Evolutionary conservation across 2,329 filamentous ascomycete species (phyloP), one percentile per base, ranked within the genome.

Genomic region (Bipolaris cookei): DNA sequence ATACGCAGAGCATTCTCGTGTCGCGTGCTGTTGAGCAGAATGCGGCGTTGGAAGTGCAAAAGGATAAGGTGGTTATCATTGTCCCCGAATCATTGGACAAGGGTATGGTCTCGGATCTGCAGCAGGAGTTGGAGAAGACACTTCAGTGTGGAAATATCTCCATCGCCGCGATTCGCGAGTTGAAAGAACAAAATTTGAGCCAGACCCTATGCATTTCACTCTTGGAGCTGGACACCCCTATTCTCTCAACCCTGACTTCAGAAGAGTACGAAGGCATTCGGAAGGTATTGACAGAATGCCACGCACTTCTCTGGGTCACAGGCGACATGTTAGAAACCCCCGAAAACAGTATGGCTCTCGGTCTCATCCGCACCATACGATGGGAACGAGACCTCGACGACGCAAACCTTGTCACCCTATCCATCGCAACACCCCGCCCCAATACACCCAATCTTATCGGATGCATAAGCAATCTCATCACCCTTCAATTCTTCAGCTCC

Each of bases 1-100:
- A 48, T 39, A 48, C 45, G 14, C 45, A 48, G 21, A 48, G 45
- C 32, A 48, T 48, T 6, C 45, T 48, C 20, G 45, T 48, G 21
- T 38, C 45, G 21, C 45, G 45, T 13, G 45, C 45, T 16, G 14
- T 25, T 7, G 45, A 48, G 34, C 45, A 48, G 10, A 48, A 28
- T 3, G 21, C 20, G n/a, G 34, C 7, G 6, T 16, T 25, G 34
- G 32, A 48, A 38, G 14, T 20, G n/a, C 14, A 21, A 6, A 14
- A n/a, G 8, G 34, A 39, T 7, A 48, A 28, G 3, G 32, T 10
- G 8, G 38, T 5, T 13, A 28, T 48, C 10, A 21, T 48, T 48
- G 45, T 38, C 0, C 34, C 45, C 1, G 32, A 48, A n/a, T 6
- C 10, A 38, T 37, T 35, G 7, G 45, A 28, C 45, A 39, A 25